These are phyloP conservation scores for Chamaenerion angustifolium DNA, from an alignment of 345 rosid species.

Conservation along the genomic window DNA sequence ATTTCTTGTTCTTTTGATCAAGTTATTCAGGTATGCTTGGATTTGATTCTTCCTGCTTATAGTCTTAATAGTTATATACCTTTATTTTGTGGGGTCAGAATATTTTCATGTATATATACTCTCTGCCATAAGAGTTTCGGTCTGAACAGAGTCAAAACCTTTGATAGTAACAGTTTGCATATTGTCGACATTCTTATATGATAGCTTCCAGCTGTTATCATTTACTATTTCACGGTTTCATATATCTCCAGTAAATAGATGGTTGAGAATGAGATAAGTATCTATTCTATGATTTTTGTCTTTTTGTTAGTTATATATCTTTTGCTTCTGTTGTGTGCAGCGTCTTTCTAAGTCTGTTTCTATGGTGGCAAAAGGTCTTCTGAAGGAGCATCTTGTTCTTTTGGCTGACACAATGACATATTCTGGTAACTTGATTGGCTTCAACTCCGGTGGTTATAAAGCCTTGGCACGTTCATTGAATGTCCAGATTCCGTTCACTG, in stretches of 20 bases:
- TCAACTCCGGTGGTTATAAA: constrained; percentile 77
- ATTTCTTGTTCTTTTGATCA: constrained; percentile 83
- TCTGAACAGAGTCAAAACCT: too few species aligned
- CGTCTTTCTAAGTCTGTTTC: constrained; percentile 75
- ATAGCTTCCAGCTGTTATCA: too few species aligned
- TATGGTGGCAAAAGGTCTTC: constrained; percentile 75
- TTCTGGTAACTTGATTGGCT: constrained; percentile 75
- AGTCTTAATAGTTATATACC: not conserved
- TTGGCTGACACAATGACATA: constrained; percentile 84
- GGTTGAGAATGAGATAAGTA: not conserved
- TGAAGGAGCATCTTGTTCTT: constrained; percentile 78
- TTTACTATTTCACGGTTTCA: not conserved
- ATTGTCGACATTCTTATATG: too few species aligned
- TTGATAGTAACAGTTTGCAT: too few species aligned
- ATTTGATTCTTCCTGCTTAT: too few species aligned
- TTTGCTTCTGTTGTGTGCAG: constrained; percentile 25
- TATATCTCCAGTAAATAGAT: not conserved
- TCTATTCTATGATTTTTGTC: not conserved
- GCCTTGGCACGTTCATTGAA: constrained; percentile 55
- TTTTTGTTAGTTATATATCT: not conserved
- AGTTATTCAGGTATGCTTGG: constrained; percentile 59
- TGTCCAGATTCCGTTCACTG: constrained; percentile 86
- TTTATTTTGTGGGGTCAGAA: not conserved
- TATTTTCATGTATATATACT: too few species aligned
- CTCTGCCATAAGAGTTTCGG: too few species aligned